Evolutionary conservation across 169 alveolate genomes (phyloP).

Genomic region (Eimeria tenella): DNA sequence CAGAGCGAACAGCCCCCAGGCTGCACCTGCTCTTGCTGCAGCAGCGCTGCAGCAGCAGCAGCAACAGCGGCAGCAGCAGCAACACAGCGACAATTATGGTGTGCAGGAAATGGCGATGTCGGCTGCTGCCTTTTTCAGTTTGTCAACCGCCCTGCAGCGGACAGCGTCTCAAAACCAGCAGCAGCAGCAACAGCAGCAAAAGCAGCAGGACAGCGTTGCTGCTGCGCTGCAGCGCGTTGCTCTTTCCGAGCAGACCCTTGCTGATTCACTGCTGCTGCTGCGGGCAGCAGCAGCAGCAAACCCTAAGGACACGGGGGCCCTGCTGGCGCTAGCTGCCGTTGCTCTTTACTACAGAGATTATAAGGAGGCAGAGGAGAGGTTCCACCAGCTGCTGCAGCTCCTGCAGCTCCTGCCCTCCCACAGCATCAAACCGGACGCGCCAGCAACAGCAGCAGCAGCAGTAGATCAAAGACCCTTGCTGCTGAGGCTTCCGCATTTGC

Average conservation of each 20-base stretch:
- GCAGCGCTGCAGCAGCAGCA: constrained; percentile 62
- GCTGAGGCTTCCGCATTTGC: constrained; percentile 50
- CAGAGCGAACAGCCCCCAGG: constrained; percentile 38
- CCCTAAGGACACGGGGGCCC: constrained; percentile 16
- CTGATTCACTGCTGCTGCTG: constrained; percentile 47
- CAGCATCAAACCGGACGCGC: not conserved
- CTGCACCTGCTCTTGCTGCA: constrained; percentile 45
- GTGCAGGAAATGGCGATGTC: constrained; percentile 5
- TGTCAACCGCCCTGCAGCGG: constrained; percentile 36
- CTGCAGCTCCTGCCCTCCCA: constrained; percentile 26
- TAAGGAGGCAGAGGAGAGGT: constrained; percentile 26
- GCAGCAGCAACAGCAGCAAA: constrained; percentile 12
- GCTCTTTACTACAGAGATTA: constrained; percentile 11
- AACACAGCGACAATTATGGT: not conserved
- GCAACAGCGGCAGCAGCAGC: constrained; percentile 27
- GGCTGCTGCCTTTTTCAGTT: constrained; percentile 55
- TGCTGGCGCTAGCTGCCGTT: constrained; percentile 48
- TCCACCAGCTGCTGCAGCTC: constrained; percentile 26
- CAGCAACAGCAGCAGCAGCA: constrained; percentile 22
- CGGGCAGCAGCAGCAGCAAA: constrained; percentile 69
- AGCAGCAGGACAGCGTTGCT: constrained; percentile 21
- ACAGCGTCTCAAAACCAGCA: not conserved
- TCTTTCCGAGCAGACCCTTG: constrained; percentile 28
- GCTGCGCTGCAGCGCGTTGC: constrained; percentile 65
- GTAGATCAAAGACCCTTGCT: constrained; percentile 1